Evolutionary conservation across 768 basidiomycete species (phyloP).

Genomic region (Boletus pseudopeckii): DNA sequence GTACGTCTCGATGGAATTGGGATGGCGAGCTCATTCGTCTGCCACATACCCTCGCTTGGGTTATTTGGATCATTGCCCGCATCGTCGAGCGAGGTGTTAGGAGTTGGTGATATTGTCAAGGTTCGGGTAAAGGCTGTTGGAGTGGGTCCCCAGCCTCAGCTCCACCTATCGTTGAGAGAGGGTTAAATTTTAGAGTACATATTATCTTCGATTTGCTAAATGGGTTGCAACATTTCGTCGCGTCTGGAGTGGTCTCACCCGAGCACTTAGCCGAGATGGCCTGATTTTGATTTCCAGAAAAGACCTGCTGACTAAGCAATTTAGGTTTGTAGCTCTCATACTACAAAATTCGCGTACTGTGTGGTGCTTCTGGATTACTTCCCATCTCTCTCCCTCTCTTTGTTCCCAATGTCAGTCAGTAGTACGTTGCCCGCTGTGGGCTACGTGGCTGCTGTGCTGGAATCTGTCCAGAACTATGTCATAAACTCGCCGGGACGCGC

Average conservation of each 20-base stretch:
- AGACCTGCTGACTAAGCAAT: conserved; percentile 24
- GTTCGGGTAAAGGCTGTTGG: conserved; percentile 28
- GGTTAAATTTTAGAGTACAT: background rate
- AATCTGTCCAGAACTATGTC: conserved; percentile 19
- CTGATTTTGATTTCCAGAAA: conserved; percentile 12
- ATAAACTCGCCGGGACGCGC: conserved; percentile 25
- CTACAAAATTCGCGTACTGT: conserved; percentile 1
- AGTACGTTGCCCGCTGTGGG: conserved; percentile 21
- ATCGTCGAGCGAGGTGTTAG: conserved; percentile 7
- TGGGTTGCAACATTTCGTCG: too few species aligned
- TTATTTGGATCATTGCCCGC: conserved; percentile 15
- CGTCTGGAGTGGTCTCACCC: too few species aligned
- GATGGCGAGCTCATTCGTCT: conserved; percentile 11
- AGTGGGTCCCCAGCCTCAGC: conserved; percentile 29
- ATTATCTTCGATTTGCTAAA: too few species aligned
- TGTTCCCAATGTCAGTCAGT: conserved; percentile 26
- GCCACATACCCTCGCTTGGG: conserved; percentile 28
- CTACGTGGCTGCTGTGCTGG: conserved; percentile 23
- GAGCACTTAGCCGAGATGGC: conserved; percentile 1
- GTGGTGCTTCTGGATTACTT: background rate
- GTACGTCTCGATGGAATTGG: conserved; percentile 15
- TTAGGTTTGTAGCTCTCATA: background rate
- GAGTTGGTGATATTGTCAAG: conserved; percentile 26
- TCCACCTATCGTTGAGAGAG: conserved; percentile 18
- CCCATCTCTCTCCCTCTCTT: background rate